phyloP scores from a whole-genome alignment of 768 basidiomycete genomes.

The Boletus sp. region DNA sequence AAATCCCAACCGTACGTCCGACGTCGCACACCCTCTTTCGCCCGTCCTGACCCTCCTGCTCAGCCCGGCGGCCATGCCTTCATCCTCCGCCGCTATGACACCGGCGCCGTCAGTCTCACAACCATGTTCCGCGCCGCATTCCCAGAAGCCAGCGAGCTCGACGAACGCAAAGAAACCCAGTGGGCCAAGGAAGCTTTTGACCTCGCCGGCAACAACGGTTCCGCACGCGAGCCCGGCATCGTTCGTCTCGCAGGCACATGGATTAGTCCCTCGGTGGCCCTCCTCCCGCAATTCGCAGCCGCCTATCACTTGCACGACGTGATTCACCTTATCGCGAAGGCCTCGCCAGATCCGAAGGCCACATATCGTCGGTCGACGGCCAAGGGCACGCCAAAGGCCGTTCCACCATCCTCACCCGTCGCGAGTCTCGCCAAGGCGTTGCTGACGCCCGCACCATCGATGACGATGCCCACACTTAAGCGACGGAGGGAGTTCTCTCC shows the following conservation, averaged over 20 bases:
- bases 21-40: neutral
- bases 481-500: conserved; percentile 64
- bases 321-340: conserved; percentile 64
- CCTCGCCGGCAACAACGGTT: conserved; percentile 73
- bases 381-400: conserved; percentile 31
- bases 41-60: conserved; percentile 17
- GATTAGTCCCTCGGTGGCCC: conserved; percentile 67
- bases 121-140: conserved; percentile 98
- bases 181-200: conserved; percentile 86
- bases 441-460: conserved; percentile 36
- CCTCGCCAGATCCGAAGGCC: conserved; percentile 72
- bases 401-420: conserved; percentile 28
- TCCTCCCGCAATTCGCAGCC: conserved; percentile 54
- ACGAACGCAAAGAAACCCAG: conserved; percentile 75
- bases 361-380: conserved; percentile 72
- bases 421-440: conserved; percentile 21
- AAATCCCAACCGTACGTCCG: conserved; percentile 77
- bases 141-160: conserved; percentile 71
- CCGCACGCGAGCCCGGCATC: conserved; percentile 52
- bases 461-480: conserved; percentile 51
- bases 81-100: conserved; percentile 91
- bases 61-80: conserved; percentile 85
- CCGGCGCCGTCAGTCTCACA: conserved; percentile 86
- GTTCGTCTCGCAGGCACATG: conserved; percentile 89
- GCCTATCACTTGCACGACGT: conserved; percentile 62